These are phyloP conservation scores for Penicillium sp. DNA, from an alignment of 2,329 filamentous ascomycete species.

Conservation along the genomic window DNA sequence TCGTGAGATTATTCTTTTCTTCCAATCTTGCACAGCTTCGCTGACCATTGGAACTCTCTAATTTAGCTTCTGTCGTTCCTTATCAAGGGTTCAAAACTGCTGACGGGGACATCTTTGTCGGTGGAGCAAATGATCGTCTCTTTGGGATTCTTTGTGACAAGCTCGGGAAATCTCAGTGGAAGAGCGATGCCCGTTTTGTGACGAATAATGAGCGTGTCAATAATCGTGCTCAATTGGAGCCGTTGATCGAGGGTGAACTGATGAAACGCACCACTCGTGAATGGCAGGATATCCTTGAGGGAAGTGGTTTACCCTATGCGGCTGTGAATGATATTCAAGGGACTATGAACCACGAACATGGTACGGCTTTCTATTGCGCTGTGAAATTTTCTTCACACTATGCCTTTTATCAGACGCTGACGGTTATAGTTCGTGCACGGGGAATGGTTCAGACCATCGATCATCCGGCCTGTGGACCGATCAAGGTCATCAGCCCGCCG, in stretches of 20 bases:
- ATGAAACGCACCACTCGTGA: conserved; percentile 77
- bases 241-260: conserved; percentile 75
- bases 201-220: conserved; percentile 63
- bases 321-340: conserved; percentile 90
- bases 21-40: neutral
- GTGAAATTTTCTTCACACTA: too few species aligned
- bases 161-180: conserved; percentile 62
- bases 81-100: conserved; percentile 77
- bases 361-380: conserved; percentile 45
- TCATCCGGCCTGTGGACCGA: conserved; percentile 77
- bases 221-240: conserved; percentile 74
- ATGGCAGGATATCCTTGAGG: conserved; percentile 84
- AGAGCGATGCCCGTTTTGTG: conserved; percentile 57
- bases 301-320: conserved; percentile 87
- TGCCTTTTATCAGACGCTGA: neutral
- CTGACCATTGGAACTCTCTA: neutral
- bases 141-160: conserved; percentile 63
- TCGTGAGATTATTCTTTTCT: conserved; percentile 56
- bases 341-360: conserved; percentile 84
- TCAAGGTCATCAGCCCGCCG: conserved; percentile 89
- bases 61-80: conserved; percentile 86
- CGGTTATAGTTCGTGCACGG: conserved; percentile 63
- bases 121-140: conserved; percentile 65
- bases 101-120: conserved; percentile 65
- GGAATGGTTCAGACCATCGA: conserved; percentile 88